Percentiles rank a stretch among this genome's conserved stretches.
phyloP scores from a whole-genome alignment of 441 rosid species.

The Mallotus repandus region DNA sequence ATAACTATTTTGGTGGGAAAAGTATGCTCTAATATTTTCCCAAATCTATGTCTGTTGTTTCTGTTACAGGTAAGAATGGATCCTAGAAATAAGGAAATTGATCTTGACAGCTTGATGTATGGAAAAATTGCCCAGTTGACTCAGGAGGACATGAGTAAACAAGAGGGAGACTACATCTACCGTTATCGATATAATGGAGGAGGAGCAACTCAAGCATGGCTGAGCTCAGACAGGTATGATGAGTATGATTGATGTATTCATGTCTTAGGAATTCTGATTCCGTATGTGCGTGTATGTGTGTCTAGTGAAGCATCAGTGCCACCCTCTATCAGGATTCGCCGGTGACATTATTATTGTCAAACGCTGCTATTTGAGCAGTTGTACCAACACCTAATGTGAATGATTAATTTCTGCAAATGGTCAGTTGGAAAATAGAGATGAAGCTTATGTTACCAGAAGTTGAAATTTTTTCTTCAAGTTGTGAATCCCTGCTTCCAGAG shows the following conservation, averaged over 20 bases:
- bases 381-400: background rate
- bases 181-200: constrained; percentile 95
- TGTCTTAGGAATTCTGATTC: constrained; percentile 1
- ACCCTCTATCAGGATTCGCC: background rate
- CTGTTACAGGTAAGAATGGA: constrained; percentile 81
- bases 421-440: background rate
- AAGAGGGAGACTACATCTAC: constrained; percentile 91
- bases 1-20: background rate
- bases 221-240: constrained; percentile 80
- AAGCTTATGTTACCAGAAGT: background rate
- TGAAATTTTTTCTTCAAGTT: background rate
- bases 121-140: constrained; percentile 51
- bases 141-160: constrained; percentile 77
- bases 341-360: background rate
- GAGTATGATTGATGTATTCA: background rate
- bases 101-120: constrained; percentile 67
- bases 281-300: background rate
- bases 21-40: background rate
- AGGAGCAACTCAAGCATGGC: constrained; percentile 99
- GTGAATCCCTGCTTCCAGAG: background rate
- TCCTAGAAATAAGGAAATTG: constrained; percentile 77
- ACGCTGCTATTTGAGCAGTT: background rate
- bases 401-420: background rate
- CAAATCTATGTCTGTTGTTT: constrained; percentile 9
- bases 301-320: background rate